Conservation (phyloP, 2,329 filamentous ascomycete species). For the Aureobasidium sp. region DNA sequence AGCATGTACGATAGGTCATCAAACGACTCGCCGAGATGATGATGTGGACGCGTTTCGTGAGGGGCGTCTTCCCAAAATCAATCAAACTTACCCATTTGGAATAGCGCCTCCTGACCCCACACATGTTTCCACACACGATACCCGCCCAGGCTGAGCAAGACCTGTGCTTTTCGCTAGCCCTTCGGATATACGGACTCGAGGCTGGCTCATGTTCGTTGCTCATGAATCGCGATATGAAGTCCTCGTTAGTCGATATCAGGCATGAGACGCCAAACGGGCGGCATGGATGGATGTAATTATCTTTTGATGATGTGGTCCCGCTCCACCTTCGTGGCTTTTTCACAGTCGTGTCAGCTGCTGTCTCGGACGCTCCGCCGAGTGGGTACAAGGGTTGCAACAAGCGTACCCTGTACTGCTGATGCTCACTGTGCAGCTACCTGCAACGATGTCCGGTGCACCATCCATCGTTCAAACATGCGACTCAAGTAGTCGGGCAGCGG, state of each 20-base stretch:
- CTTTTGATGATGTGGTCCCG: conserved; percentile 8
- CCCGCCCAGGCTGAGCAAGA: not conserved
- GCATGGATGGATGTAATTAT: not conserved
- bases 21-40: conserved; percentile 7
- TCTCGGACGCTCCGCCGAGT: conserved; percentile 5
- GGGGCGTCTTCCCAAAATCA: not conserved
- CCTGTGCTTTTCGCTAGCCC: conserved; percentile 12
- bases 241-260: conserved; percentile 1
- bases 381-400: conserved; percentile 8
- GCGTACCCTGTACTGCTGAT: conserved; percentile 9
- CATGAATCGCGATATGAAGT: conserved; percentile 5
- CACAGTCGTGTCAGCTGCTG: conserved; percentile 14
- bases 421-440: conserved; percentile 7
- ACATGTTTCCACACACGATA: conserved; percentile 1
- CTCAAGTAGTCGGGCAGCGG: not conserved
- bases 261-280: conserved; percentile 5
- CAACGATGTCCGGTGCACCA: conserved; percentile 4
- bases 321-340: conserved; percentile 1
- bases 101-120: conserved; percentile 3
- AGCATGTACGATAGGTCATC: conserved; percentile 11
- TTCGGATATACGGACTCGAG: conserved; percentile 11
- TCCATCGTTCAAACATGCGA: conserved; percentile 1
- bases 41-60: conserved; percentile 4
- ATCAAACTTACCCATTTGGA: conserved; percentile 10
- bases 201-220: not conserved